These are phyloP conservation scores for Oehlia diaphana DNA, from an alignment of 192 early-diverging fungal species.

Conservation along the genomic window DNA sequence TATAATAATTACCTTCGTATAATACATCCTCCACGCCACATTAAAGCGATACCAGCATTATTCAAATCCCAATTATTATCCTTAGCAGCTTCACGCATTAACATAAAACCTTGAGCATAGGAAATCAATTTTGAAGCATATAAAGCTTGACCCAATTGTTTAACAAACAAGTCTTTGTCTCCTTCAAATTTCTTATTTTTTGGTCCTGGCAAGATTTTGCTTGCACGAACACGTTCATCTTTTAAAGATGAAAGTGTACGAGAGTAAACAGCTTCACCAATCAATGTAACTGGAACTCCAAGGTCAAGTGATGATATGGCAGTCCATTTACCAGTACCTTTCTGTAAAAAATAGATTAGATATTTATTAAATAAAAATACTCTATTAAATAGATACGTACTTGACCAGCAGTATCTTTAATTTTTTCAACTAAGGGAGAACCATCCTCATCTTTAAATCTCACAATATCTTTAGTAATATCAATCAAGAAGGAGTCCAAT, in stretches of 20 bases:
- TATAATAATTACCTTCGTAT: constrained; percentile 61
- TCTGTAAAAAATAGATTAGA: constrained; percentile 44
- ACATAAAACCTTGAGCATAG: constrained; percentile 99
- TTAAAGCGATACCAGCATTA: constrained; percentile 96
- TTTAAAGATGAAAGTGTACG: constrained; percentile 97
- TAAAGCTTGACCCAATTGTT: constrained; percentile 88
- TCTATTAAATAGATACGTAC: constrained; percentile 30
- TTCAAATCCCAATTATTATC: constrained; percentile 93
- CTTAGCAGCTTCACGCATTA: constrained; percentile 93
- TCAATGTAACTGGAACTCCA: constrained; percentile 95
- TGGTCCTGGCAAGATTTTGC: constrained; percentile 82
- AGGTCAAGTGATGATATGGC: constrained; percentile 93
- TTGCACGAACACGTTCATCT: constrained; percentile 91
- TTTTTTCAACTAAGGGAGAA: constrained; percentile 86
- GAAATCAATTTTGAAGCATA: constrained; percentile 99
- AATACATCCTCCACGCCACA: constrained; percentile 99
- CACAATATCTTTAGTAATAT: constrained; percentile 94
- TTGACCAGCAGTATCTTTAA: constrained; percentile 95
- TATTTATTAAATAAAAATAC: constrained; percentile 9
- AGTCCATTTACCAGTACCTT: constrained; percentile 99
- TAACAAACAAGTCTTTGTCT: constrained; percentile 87
- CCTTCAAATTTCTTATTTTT: constrained; percentile 66
- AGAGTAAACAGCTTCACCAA: constrained; percentile 97
- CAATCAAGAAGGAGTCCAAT: constrained; percentile 95
- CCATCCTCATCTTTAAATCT: constrained; percentile 92